A percentile compares a stretch with the other conserved stretches of the same genome.
Evolutionary conservation across 225 moss, liverwort and hornwort species (phyloP).

Genomic region (Climacium dendroides): DNA sequence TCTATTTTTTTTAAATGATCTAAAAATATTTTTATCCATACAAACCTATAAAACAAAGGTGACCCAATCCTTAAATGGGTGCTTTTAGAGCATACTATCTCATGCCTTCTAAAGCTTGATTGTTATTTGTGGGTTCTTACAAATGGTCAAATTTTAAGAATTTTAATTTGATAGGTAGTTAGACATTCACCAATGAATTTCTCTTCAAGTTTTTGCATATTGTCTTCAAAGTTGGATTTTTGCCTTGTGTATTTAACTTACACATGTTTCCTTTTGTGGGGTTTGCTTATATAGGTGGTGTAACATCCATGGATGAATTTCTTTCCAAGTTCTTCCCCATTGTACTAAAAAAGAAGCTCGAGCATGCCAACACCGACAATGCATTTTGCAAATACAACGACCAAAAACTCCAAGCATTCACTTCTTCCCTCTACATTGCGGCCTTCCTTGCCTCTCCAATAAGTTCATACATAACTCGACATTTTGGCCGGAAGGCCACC

Average conservation of each 20-base stretch:
- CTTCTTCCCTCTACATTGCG: slow-evolving; percentile 44
- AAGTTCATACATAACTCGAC: slow-evolving; percentile 3
- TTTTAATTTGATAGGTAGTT: not conserved
- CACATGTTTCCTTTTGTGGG: not conserved
- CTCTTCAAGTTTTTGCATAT: not conserved
- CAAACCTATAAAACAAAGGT: too few relatives aligned
- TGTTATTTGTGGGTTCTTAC: not conserved
- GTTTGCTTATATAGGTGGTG: not conserved
- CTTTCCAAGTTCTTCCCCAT: slow-evolving; percentile 23
- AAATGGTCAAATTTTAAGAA: not conserved
- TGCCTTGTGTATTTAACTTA: not conserved
- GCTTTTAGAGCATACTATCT: too few relatives aligned
- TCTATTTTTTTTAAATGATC: too few relatives aligned
- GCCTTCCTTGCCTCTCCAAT: slow-evolving; percentile 13
- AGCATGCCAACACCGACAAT: not conserved
- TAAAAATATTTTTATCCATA: too few relatives aligned
- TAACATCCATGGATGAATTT: slow-evolving; percentile 24
- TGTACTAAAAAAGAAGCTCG: not conserved
- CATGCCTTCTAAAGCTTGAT: not conserved
- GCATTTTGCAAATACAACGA: not conserved
- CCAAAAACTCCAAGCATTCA: slow-evolving; percentile 43
- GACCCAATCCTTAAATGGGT: too few relatives aligned
- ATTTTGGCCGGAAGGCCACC: slow-evolving; percentile 14
- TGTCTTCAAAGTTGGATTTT: not conserved
- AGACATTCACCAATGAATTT: not conserved